phyloP scores from a whole-genome alignment of 305 asterid species.

The Plantago lanceolata region DNA sequence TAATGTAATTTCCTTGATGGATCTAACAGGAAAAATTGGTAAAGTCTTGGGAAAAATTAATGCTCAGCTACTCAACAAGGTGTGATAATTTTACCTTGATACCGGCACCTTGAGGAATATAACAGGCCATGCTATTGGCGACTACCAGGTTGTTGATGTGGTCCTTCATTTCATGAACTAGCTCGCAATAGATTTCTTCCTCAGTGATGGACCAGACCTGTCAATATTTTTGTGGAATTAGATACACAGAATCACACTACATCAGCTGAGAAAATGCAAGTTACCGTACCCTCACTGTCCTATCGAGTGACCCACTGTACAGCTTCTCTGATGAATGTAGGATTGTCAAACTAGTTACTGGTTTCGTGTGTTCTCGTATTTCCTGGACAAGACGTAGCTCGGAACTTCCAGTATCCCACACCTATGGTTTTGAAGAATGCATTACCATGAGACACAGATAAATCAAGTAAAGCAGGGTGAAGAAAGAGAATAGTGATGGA shows the following conservation, averaged over 20 bases:
- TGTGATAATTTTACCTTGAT: conserved; percentile 43
- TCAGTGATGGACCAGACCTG: conserved; percentile 61
- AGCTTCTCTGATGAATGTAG: conserved; percentile 51
- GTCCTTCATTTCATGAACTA: conserved; percentile 75
- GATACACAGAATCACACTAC: conserved; percentile 5
- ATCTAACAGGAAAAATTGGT: neutral
- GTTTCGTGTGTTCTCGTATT: conserved; percentile 56
- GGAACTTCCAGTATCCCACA: conserved; percentile 46
- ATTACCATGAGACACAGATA: conserved; percentile 21
- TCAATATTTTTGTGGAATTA: conserved; percentile 8
- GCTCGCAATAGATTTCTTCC: conserved; percentile 56
- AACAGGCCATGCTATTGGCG: conserved; percentile 67
- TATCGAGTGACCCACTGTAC: conserved; percentile 81
- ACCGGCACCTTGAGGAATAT: conserved; percentile 78
- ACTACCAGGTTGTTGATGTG: conserved; percentile 54
- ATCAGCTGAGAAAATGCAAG: conserved; percentile 8
- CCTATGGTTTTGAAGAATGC: conserved; percentile 34
- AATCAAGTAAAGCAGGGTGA: neutral
- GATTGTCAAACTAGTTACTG: conserved; percentile 60
- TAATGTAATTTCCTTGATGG: neutral
- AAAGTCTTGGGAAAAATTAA: too few species aligned
- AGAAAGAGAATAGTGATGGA: conserved; percentile 1
- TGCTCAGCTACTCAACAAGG: neutral
- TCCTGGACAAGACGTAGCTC: conserved; percentile 53
- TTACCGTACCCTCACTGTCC: conserved; percentile 57